Conservation (phyloP, 2,329 filamentous ascomycete genomes). For the Dactylellina parvicollis region DNA sequence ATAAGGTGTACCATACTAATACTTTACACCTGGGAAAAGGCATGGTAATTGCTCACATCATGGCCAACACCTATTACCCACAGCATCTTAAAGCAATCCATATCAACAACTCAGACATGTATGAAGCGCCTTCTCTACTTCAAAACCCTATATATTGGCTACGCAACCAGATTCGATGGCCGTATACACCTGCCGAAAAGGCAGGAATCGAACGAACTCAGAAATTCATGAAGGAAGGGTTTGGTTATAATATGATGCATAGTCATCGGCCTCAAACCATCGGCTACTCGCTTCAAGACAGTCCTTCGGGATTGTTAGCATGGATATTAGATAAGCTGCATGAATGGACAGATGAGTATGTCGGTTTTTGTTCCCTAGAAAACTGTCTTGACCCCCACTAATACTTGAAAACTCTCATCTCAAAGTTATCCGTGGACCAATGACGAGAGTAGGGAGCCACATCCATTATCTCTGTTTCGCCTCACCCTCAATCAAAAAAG, state of each 20-base stretch:
- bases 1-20: background rate
- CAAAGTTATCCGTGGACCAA: conserved; percentile 39
- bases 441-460: conserved; percentile 36
- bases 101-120: conserved; percentile 69
- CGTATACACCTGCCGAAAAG: conserved; percentile 66
- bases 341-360: conserved; percentile 73
- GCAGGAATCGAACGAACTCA: conserved; percentile 66
- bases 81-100: conserved; percentile 66
- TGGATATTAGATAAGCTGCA: conserved; percentile 86
- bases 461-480: background rate
- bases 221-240: conserved; percentile 70
- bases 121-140: conserved; percentile 65
- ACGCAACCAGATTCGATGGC: conserved; percentile 66
- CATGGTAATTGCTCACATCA: conserved; percentile 70
- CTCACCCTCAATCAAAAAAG: conserved; percentile 68
- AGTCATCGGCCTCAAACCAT: conserved; percentile 77
- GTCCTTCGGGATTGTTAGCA: conserved; percentile 74
- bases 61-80: conserved; percentile 62
- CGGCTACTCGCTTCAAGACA: conserved; percentile 75
- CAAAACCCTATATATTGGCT: conserved; percentile 69
- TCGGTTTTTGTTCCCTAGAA: background rate
- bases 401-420: background rate
- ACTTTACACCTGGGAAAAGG: conserved; percentile 59
- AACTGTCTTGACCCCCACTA: background rate
- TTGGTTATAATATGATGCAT: conserved; percentile 71